Conservation (phyloP, 1,284 basidiomycete species). For the Cutaneotrichosporon sp. region DNA sequence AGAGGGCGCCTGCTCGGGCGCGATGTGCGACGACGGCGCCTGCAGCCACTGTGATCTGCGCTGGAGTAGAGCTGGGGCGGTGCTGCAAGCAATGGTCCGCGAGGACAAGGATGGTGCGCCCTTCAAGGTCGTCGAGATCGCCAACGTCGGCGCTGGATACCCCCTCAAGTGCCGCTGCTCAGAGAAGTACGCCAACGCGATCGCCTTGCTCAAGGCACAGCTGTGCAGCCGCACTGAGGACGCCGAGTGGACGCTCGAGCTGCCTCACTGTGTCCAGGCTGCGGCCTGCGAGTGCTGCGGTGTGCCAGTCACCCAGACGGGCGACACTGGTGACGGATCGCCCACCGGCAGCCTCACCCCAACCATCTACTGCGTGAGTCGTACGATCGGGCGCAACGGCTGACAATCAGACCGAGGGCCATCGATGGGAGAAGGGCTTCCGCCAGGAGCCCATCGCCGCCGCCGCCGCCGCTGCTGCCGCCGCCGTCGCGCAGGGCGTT, state of each 20-base stretch:
- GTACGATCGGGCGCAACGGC: background rate
- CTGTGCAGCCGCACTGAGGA: background rate
- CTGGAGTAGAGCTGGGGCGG: background rate
- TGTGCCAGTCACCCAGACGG: background rate
- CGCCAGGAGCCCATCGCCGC: background rate
- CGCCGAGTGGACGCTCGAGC: background rate
- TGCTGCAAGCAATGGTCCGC: background rate
- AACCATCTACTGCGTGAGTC: background rate
- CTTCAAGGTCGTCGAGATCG: background rate
- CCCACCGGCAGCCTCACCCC: background rate
- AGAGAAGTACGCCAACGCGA: background rate
- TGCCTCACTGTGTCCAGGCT: background rate
- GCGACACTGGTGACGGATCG: background rate
- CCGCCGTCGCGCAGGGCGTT: background rate
- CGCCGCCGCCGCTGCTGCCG: background rate
- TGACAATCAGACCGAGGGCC: background rate
- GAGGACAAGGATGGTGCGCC: background rate
- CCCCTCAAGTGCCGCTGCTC: conserved; percentile 1
- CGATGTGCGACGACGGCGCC: background rate
- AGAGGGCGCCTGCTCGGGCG: background rate
- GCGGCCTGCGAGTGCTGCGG: conserved; percentile 1
- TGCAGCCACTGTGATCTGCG: background rate
- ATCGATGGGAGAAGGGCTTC: background rate
- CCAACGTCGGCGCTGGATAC: conserved; percentile 3
- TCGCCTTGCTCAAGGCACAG: background rate